Conservation (phyloP, 371 early-diverging fungal genomes). For the Rhizopus sp. region DNA sequence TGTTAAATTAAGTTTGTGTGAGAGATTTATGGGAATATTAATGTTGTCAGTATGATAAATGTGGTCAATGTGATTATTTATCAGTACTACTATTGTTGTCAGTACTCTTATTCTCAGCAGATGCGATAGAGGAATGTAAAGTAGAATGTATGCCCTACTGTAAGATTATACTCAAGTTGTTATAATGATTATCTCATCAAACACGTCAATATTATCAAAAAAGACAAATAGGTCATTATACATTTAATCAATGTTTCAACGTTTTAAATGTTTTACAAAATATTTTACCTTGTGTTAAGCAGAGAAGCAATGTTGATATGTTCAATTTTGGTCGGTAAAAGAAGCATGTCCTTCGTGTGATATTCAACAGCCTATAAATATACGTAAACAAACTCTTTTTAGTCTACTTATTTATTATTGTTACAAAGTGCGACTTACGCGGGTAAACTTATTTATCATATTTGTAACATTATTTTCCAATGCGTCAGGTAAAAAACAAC, state of each 20-base stretch:
- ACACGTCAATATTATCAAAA: constrained; percentile 13
- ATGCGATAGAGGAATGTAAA: too few species aligned
- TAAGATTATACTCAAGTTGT: constrained; percentile 12
- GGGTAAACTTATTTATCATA: constrained; percentile 19
- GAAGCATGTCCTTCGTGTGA: constrained; percentile 23
- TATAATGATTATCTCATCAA: constrained; percentile 16
- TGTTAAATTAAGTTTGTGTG: too few species aligned
- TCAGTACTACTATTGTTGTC: too few species aligned
- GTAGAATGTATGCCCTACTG: constrained; percentile 19
- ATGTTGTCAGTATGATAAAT: too few species aligned
- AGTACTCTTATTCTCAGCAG: too few species aligned
- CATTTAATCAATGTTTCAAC: constrained; percentile 13
- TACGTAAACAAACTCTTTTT: constrained; percentile 11
- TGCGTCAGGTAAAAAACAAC: constrained; percentile 18
- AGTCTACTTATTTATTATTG: constrained; percentile 13
- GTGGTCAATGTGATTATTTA: too few species aligned
- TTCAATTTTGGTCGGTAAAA: constrained; percentile 22
- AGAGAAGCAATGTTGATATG: constrained; percentile 25
- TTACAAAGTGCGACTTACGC: constrained; percentile 22
- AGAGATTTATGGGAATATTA: too few species aligned
- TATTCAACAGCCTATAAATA: constrained; percentile 21
- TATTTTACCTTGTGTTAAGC: constrained; percentile 23
- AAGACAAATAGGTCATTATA: constrained; percentile 18
- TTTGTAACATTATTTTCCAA: constrained; percentile 20
- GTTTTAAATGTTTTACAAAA: constrained; percentile 16